Evolutionary conservation across 2,329 filamentous ascomycete species (phyloP).

Genomic region (Penicillium sp.): DNA sequence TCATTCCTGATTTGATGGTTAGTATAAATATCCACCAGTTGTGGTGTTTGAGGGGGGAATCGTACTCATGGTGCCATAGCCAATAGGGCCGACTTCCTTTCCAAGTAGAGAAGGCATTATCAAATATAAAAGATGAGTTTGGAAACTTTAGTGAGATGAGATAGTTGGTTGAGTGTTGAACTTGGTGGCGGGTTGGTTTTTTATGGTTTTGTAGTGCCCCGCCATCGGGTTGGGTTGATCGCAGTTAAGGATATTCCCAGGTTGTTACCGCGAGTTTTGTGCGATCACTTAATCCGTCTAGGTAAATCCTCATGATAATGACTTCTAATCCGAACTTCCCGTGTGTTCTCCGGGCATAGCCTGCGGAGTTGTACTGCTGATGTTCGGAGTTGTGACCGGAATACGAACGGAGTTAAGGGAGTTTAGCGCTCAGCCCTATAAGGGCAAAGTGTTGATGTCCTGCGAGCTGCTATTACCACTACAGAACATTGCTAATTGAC

Average conservation of each 20-base stretch:
- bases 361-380: not conserved
- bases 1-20: conserved; percentile 31
- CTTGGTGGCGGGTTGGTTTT: not conserved
- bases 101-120: conserved; percentile 32
- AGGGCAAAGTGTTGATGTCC: not conserved
- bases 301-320: not conserved
- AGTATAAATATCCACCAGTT: conserved; percentile 1
- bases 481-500: too few relatives aligned
- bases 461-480: not conserved
- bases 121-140: not conserved
- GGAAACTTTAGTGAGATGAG: not conserved
- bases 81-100: conserved; percentile 48
- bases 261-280: not conserved
- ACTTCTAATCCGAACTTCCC: not conserved
- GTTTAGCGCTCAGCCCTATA: not conserved
- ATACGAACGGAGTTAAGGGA: conserved; percentile 6
- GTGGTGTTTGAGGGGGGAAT: conserved; percentile 5
- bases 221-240: not conserved
- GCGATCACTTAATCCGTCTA: too few relatives aligned
- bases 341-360: not conserved
- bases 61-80: conserved; percentile 57
- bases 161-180: not conserved
- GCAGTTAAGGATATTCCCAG: not conserved
- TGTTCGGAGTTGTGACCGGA: not conserved
- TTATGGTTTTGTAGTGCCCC: conserved; percentile 5